phyloP scores from a whole-genome alignment of 768 basidiomycete genomes.

The Podaxis pistillaris region DNA sequence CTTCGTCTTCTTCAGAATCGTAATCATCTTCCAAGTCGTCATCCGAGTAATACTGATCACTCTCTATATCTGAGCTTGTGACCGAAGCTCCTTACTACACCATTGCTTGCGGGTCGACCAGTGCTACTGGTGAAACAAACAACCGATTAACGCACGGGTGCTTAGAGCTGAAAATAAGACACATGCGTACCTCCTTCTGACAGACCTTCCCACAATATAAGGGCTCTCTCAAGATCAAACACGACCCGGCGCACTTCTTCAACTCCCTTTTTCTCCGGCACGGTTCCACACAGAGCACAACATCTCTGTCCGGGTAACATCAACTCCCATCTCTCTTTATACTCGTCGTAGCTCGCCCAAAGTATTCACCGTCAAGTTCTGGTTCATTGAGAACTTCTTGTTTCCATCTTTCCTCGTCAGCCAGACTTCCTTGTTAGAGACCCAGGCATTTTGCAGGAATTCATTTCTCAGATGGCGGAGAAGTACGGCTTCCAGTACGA shows the following conservation, averaged over 20 bases:
- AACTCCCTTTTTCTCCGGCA: not conserved
- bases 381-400: slow-evolving; percentile 99
- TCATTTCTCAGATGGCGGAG: slow-evolving; percentile 88
- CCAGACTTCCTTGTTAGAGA: slow-evolving; percentile 11
- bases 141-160: no score
- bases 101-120: no score
- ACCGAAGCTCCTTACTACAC: no score
- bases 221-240: not conserved
- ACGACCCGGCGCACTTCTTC: not conserved
- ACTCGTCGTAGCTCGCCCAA: not conserved
- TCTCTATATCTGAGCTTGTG: no score
- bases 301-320: not conserved
- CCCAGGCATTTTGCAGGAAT: slow-evolving; percentile 57
- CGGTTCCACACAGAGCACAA: no score
- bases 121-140: no score
- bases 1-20: no score
- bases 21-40: no score
- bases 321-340: not conserved
- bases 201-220: not conserved
- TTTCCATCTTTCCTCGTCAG: slow-evolving; percentile 93
- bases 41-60: no score
- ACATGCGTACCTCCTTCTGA: not conserved
- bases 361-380: slow-evolving; percentile 83
- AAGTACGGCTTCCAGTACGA: slow-evolving; percentile 96
- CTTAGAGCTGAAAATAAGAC: no score